Base-by-base conservation (phyloP, 1,284 basidiomycete species). In the Cryptococcus depauperatus region DNA sequence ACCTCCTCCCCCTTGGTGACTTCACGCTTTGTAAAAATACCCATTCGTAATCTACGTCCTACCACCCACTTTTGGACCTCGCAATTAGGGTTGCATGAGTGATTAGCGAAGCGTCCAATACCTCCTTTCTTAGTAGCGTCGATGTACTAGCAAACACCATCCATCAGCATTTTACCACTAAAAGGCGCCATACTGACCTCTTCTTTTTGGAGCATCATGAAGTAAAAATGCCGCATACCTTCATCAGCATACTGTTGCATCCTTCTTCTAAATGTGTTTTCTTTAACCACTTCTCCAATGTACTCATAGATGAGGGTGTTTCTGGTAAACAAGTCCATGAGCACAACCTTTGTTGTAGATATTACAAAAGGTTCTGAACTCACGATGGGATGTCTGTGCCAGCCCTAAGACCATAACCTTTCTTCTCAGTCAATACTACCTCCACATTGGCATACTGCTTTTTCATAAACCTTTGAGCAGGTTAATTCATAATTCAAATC, bases 41-140 rank as follows among this genome's bases (percentile, higher is more conserved):
- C 93, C 95, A 97, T 98, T 27, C 93, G 83, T 57, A 98, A 82
- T 55, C 85, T 80, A 27, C 80, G 75, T 9, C 88, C 93, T 11
- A 98, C 81, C 14, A 91, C 91, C 95, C 95, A 99, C 72, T 96
- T 97, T 35, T 91, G 90, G n/a, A 99, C 93, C 63, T 89, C 95
- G 68, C 90, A 97, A 62, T 98, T 99, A 8, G 95, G 95, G 56
- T 83, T 89, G 70, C 95, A 99, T 52, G 89, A 93, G 71, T 99
- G 95, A 66, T 99, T 99, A 26, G 92, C 87, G 65, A 99, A 98
- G 6, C 95, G 84, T 4, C 89, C 93, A 37, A 91, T 91, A 0
- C 91, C 92, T 16, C 95, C 95, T 59, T 83, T 85, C 69, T 95
- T 96, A 1, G 95, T 98, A 1, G 95, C 95, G 69, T 99, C 95